These are phyloP conservation scores for Beauveria sp. DNA, from an alignment of 2,329 filamentous ascomycete species.

Conservation along the genomic window DNA sequence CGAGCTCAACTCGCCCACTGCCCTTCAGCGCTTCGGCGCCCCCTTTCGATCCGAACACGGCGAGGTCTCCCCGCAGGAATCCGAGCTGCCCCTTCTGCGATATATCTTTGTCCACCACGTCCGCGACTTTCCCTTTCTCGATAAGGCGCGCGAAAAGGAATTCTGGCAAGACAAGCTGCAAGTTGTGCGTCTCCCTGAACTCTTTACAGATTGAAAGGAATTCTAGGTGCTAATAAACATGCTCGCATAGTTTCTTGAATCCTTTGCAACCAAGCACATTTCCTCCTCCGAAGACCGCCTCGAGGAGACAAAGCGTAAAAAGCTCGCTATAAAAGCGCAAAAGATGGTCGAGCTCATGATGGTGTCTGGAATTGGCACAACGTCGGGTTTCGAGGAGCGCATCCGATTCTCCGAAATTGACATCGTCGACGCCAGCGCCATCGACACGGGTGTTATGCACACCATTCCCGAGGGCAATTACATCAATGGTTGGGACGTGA, in stretches of 20 bases:
- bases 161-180: conserved; percentile 99
- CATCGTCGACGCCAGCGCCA: conserved; percentile 86
- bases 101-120: conserved; percentile 99
- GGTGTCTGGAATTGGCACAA: conserved; percentile 93
- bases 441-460: conserved; percentile 79
- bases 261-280: conserved; percentile 93
- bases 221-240: background rate
- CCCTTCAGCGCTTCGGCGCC: conserved; percentile 87
- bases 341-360: conserved; percentile 99
- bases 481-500: conserved; percentile 95
- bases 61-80: conserved; percentile 88
- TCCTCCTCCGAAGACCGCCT: conserved; percentile 93
- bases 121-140: conserved; percentile 93
- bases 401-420: conserved; percentile 97
- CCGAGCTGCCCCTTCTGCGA: conserved; percentile 83
- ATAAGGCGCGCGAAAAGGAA: conserved; percentile 95
- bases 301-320: conserved; percentile 91
- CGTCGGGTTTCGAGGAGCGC: conserved; percentile 93
- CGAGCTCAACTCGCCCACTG: conserved; percentile 91
- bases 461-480: conserved; percentile 86
- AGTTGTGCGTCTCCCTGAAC: conserved; percentile 52
- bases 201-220: background rate
- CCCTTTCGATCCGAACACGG: conserved; percentile 90
- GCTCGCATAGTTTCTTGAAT: conserved; percentile 72
- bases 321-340: conserved; percentile 84